phyloP scores from a whole-genome alignment of 2,329 filamentous ascomycete species.

The Zasmidium citrigriseum region DNA sequence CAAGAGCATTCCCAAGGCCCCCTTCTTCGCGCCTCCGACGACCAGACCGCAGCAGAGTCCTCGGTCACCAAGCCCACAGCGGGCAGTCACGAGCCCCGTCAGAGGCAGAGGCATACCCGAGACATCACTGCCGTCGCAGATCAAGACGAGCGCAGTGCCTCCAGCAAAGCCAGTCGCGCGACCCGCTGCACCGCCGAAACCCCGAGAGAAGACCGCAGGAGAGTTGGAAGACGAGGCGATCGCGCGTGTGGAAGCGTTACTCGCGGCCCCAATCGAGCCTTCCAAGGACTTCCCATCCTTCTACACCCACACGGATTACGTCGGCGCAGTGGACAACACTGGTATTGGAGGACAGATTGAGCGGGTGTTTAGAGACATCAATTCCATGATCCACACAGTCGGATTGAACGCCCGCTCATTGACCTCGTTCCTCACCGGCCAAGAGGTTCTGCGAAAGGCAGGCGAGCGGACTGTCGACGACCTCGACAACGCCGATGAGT shows the following conservation, averaged over 20 bases:
- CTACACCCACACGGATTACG: conserved; percentile 56
- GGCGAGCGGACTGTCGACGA: conserved; percentile 60
- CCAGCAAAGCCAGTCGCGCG: conserved; percentile 36
- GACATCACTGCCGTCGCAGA: conserved; percentile 27
- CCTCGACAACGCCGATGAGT: conserved; percentile 58
- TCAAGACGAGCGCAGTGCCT: conserved; percentile 32
- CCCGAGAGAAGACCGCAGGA: conserved; percentile 41
- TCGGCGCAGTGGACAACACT: conserved; percentile 39
- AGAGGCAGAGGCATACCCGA: conserved; percentile 9
- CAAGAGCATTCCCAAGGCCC: conserved; percentile 50
- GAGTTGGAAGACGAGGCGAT: conserved; percentile 69
- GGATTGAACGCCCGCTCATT: conserved; percentile 78
- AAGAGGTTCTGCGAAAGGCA: conserved; percentile 57
- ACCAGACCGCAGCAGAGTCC: conserved; percentile 49
- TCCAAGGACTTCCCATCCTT: conserved; percentile 67
- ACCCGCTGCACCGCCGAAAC: conserved; percentile 32
- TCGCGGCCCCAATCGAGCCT: conserved; percentile 63
- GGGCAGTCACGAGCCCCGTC: conserved; percentile 54
- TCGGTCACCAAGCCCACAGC: conserved; percentile 71
- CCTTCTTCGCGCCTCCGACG: conserved; percentile 55
- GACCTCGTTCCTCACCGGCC: conserved; percentile 64
- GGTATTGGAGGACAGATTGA: conserved; percentile 52
- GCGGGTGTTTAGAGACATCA: conserved; percentile 72
- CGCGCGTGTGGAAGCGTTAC: conserved; percentile 64
- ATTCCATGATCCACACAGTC: conserved; percentile 91